Evolutionary conservation across 1,284 basidiomycete genomes (phyloP).

Genomic region (Pseudozyma thailandica): DNA sequence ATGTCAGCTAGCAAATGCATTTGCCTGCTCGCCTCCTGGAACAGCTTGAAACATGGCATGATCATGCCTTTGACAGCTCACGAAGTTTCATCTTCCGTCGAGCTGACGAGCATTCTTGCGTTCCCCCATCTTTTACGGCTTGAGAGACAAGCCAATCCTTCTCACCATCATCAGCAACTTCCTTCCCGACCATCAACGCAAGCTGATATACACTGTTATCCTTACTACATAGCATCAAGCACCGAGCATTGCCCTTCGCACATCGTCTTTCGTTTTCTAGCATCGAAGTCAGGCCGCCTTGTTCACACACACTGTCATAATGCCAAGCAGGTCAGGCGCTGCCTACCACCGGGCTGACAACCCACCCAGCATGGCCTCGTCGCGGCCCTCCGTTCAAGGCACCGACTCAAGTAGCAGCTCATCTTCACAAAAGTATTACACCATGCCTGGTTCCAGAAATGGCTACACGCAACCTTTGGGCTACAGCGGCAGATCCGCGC

Average conservation of each 20-base stretch:
- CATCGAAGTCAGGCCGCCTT: too few relatives aligned
- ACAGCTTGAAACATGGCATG: too few relatives aligned
- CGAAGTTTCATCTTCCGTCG: not conserved
- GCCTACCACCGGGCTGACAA: conserved; percentile 45
- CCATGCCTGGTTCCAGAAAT: conserved; percentile 11
- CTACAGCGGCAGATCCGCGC: conserved; percentile 7
- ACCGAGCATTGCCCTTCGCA: too few relatives aligned
- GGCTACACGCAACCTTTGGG: conserved; percentile 3
- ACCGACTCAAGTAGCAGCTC: conserved; percentile 35
- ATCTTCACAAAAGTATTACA: conserved; percentile 40
- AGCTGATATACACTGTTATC: not conserved
- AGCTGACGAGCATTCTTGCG: not conserved
- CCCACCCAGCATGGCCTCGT: conserved; percentile 32
- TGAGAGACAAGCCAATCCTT: conserved; percentile 1
- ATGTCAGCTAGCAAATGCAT: not conserved
- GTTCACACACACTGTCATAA: conserved; percentile 2
- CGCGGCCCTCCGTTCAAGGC: conserved; percentile 31
- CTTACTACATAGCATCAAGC: not conserved
- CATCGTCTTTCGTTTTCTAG: too few relatives aligned
- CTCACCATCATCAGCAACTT: conserved; percentile 16
- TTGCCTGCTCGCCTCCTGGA: not conserved
- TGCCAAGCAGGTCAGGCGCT: conserved; percentile 24
- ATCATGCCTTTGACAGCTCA: not conserved
- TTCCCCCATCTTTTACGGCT: not conserved
- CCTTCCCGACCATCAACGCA: not conserved